Evolutionary conservation across 805 yeast species (phyloP), one percentile per base, ranked within the genome.

Genomic region (Hanseniaspora osmophila): DNA sequence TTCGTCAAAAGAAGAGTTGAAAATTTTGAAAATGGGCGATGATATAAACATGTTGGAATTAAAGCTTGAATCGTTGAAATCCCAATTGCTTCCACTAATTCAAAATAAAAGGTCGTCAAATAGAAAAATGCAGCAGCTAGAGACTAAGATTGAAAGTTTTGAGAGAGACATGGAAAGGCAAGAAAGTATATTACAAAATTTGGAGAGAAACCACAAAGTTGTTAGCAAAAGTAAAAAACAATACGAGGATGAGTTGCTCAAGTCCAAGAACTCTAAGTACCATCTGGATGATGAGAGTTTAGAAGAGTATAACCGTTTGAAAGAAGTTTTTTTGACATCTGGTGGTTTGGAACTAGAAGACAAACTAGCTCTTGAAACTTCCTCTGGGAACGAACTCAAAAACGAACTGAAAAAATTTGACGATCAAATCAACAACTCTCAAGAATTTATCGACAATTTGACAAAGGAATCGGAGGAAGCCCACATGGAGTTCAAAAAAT

Each of bases 271-370:
- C 22, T 53, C 61, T 29, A 60, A 60, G 33, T 65, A 60, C 37
- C 54, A 62, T 13, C 54, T 83, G 29, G 65, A 75, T 13, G 66
- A 68, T 0, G 76, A 69, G 10, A 80, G 75, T 42, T 64, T 75
- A 38, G 59, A 63, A 29, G 78, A 76, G 40, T 86, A 85, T 58
- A 77, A 77, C 38, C 19, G 47, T 1, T 62, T 85, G 47, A 73
- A 84, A 55, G 75, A 74, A 33, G 51, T 66, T 43, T 84, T 73
- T 52, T 61, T 83, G 44, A 64, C 74, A 30, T 63, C 64, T 33
- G 86, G 85, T 13, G 75, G 80, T 13, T 67, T 73, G 40, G 52
- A 70, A n/a, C 75, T 78, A 52, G 71, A 71, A 30, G 78, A 74
- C 48, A 61, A 71, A 39, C 53, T 75, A 27, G 62, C 68, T 2